phyloP scores from a whole-genome alignment of 2,329 filamentous ascomycete genomes.

The Diaporthe sp. region DNA sequence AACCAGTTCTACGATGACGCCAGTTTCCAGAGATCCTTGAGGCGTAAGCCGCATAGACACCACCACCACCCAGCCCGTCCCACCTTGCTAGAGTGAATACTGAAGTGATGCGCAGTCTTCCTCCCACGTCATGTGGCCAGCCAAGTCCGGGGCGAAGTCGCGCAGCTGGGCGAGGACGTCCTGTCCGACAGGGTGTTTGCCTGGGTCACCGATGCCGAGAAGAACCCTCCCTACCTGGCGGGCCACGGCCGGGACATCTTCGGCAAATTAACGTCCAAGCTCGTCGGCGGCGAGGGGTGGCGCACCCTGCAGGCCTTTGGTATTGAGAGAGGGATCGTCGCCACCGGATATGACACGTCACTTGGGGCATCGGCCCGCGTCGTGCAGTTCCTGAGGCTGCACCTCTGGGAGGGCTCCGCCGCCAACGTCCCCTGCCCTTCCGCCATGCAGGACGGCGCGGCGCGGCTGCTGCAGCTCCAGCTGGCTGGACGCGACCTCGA shows the following conservation, averaged over 20 bases:
- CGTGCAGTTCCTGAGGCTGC: conserved; percentile 7
- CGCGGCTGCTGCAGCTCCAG: conserved; percentile 62
- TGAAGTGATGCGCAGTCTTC: conserved; percentile 57
- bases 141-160: conserved; percentile 59
- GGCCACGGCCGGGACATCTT: conserved; percentile 72
- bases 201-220: conserved; percentile 74
- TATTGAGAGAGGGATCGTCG: conserved; percentile 61
- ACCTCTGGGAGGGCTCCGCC: conserved; percentile 69
- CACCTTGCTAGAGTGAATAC: not conserved
- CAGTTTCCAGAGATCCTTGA: conserved; percentile 65
- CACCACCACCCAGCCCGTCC: conserved; percentile 3
- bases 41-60: conserved; percentile 54
- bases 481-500: conserved; percentile 49
- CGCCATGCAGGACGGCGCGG: conserved; percentile 76
- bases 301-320: conserved; percentile 71
- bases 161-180: conserved; percentile 63
- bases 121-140: conserved; percentile 58
- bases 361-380: not conserved
- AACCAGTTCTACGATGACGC: conserved; percentile 71
- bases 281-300: conserved; percentile 79
- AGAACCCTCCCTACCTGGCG: conserved; percentile 71
- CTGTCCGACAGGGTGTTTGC: conserved; percentile 67
- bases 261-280: conserved; percentile 68
- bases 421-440: conserved; percentile 75
- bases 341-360: conserved; percentile 19